Base-by-base conservation (phyloP, 169 alveolate genomes). In the Eimeria acervulina region DNA sequence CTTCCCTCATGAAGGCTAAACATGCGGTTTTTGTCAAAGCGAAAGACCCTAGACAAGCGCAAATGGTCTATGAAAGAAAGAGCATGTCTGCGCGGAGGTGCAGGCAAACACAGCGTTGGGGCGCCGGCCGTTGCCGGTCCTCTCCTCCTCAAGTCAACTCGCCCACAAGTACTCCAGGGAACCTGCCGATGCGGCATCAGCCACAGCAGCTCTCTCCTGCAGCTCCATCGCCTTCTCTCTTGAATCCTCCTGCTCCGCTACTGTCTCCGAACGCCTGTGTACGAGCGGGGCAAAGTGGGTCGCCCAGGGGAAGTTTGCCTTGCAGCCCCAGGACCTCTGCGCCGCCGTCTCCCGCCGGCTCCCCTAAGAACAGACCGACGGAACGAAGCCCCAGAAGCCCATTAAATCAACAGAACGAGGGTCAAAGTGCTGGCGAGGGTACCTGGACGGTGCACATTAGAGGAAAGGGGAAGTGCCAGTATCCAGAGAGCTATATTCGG, bases 1-100 rank as follows among this genome's bases (percentile, higher is more conserved):
- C 95, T 44, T 92, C 95, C 42, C 90, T 92, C 0, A 66, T 92
- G 91, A 40, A 51, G 80, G 93, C 95, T 21, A 92, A 92, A 51
- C 93, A 92, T 31, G 89, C 95, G 44, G 78, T 74, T 7, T 92
- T 74, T 78, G 61, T 92, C 70, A 66, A 78, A 93, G 88, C 83
- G 17, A 66, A 51, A 28, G 84, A 55, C 26, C 95, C 95, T 6
- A 44, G 91, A 38, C 51, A 61, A 26, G 91, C 42, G 2, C 36
- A 74, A 44, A 44, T 61, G 4, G 72, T 33, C 66, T 44, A 72
- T n/a, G 38, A 76, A 76, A 36, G 59, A 21, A 15, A 42, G 87
- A 36, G 63, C 19, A 15, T 38, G 7, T 36, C 63, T 0, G 31
- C 28, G 36, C 81, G 81, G 81, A 40, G 81, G 44, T 6, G 44